Evolutionary conservation across 1,284 basidiomycete genomes (phyloP).

Genomic region (Heterobasidion parviporum): DNA sequence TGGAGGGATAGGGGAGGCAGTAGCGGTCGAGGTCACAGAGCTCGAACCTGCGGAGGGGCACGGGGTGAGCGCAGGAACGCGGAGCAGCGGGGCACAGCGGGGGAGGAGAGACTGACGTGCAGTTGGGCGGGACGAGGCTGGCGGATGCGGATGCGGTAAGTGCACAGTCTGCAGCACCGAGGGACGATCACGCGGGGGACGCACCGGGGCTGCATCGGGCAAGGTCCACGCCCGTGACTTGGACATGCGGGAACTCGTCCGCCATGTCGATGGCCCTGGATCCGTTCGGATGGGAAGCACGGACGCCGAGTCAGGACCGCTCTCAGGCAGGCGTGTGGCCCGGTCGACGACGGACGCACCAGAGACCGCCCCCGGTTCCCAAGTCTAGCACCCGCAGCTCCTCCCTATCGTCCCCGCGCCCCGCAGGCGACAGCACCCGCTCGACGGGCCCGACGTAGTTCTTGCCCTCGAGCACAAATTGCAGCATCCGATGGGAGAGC

Average conservation of each 20-base stretch:
- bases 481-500: conserved; percentile 50
- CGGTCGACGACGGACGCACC: conserved; percentile 28
- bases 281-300: neutral
- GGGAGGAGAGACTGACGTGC: conserved; percentile 38
- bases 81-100: neutral
- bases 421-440: conserved; percentile 31
- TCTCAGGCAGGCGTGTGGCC: neutral
- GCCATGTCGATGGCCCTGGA: conserved; percentile 58
- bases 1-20: conserved; percentile 54
- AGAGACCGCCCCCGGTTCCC: conserved; percentile 56
- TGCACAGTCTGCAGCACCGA: neutral
- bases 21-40: conserved; percentile 53
- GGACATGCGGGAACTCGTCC: conserved; percentile 56
- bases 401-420: conserved; percentile 15
- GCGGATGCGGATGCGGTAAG: neutral
- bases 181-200: conserved; percentile 8
- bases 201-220: conserved; percentile 60
- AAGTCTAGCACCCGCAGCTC: conserved; percentile 47
- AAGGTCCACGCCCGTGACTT: conserved; percentile 61
- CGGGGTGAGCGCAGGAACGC: neutral
- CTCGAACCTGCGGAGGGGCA: conserved; percentile 41
- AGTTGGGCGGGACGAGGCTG: conserved; percentile 58
- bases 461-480: conserved; percentile 54
- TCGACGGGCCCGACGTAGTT: conserved; percentile 58
- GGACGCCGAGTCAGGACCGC: neutral